Percentiles rank a stretch among this genome's conserved stretches.
These are phyloP conservation scores for Fragaria nilgerrensis DNA, from an alignment of 306 rosid genomes.

Conservation along the genomic window DNA sequence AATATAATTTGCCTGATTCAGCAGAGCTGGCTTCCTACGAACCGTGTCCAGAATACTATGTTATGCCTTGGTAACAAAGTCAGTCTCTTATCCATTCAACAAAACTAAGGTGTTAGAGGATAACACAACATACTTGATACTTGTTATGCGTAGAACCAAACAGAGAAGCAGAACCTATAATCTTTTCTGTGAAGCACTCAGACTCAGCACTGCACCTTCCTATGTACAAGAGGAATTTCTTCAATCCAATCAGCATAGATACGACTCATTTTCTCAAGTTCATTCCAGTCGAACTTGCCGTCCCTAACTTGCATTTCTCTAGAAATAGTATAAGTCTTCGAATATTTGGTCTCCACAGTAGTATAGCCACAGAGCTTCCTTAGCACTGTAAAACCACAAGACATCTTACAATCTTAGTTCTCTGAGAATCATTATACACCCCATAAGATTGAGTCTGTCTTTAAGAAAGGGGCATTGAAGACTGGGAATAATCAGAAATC, in stretches of 20 bases:
- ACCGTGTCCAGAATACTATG: background rate
- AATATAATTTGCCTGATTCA: background rate
- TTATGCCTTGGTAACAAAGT: background rate
- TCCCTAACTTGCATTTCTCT: conserved; percentile 14
- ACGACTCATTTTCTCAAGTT: conserved; percentile 32
- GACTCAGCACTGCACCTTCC: conserved; percentile 11
- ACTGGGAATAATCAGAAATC: background rate
- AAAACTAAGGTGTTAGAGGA: background rate
- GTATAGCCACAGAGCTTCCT: conserved; percentile 17
- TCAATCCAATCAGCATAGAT: conserved; percentile 62
- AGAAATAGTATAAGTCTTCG: background rate
- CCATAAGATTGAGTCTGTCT: background rate
- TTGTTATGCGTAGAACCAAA: background rate
- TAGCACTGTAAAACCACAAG: conserved; percentile 17
- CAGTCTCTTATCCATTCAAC: background rate
- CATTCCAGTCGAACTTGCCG: conserved; percentile 19
- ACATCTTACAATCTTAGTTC: background rate
- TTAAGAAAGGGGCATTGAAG: background rate
- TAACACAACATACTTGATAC: background rate
- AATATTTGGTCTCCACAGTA: conserved; percentile 17
- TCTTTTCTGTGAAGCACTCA: too few relatives aligned
- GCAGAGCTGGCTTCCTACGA: background rate
- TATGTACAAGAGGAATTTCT: conserved; percentile 19
- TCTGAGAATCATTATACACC: background rate
- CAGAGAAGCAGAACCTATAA: background rate